Evolutionary conservation across 768 basidiomycete genomes (phyloP), one percentile per base, ranked within the genome.

Genomic region (Boletus reticuloceps): DNA sequence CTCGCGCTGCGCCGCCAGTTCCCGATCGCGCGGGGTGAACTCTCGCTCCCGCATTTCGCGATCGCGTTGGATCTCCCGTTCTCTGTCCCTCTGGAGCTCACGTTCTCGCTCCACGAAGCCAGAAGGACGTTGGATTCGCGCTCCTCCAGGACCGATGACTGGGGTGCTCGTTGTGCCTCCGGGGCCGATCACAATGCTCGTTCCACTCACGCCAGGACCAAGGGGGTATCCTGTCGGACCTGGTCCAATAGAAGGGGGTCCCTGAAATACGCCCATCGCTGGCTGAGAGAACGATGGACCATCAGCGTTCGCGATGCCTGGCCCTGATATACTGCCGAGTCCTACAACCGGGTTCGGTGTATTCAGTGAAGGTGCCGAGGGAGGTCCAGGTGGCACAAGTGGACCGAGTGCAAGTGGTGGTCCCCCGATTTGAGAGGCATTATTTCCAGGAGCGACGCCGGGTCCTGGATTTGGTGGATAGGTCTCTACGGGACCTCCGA

Each of bases 51-150:
- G 54, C 36, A 61, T 56, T 31, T 69, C 68, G 38, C 57, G 63
- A 45, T 72, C 66, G n/a, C 64, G 69, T 36, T 70, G 71, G 6
- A 60, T 53, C 36, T 71, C 69, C 2, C 59, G 64, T 55, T 69
- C 70, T 47, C 68, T 52, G 4, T 64, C 63, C 44, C 58, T 58
- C 44, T 62, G 65, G 7, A 56, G 36, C 8, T 63, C 67, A 1
- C 60, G 62, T 42, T 67, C 53, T 48, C 68, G 67, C 8, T 74
- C 75, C 58, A 76, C 77, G 59, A 34, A 65, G n/a, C 47, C 55
- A 1, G 67, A 57, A 17, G 65, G 59, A 25, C 68, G 67, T 38
- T 60, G 67, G 12, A 59, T 61, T 41, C 67, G 63, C 20, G 54
- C 11, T 14, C 63, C 63, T 29, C 57, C 68, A 19, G 58, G 54